Evolutionary conservation across 441 rosid species (phyloP), one percentile per base, ranked within the genome.

Genomic region (Arabidopsis lyrata): DNA sequence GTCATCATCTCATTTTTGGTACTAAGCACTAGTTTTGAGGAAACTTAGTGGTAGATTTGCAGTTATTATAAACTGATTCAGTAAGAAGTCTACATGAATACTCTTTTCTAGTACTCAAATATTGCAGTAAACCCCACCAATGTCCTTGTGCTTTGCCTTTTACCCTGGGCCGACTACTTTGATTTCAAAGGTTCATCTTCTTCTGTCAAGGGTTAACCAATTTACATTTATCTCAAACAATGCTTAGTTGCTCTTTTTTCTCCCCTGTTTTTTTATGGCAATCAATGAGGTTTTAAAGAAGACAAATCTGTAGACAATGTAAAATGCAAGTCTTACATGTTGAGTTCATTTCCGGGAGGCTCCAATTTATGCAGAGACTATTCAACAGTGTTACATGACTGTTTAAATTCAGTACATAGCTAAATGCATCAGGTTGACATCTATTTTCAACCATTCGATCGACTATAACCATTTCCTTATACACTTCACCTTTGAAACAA

Each of bases 51-150:
- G 24, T 54, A 27, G 60, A 49, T 70, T 49, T 1, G n/a, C 20
- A 32, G 5, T 34, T 66, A 20, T 10, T 9, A 1, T 56, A 20
- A 29, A 41, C 16, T 38, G 36, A 8, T 38, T 47, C n/a, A 29
- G 65, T 27, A 59, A 63, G 58, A 22, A 15, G 39, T 63, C 12
- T 10, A 6, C 29, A 16, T 73, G 31, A 22, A 2, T 48, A 35
- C 39, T 38, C 12, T 44, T 44, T 35, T 20, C 63, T 1, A 54
- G 63, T 54, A 31, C 56, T 20, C 1, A 15, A 54, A 42, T 2
- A 54, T 55, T n/a, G 69, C 8, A 0, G 42, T 50, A 22, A 49
- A 32, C 59, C 5, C 81, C 81, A 78, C 75, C 24, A 10, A 38
- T 80, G 2, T 39, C 20, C 18, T 48, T 8, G 8, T 24, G 36